Base-by-base conservation (phyloP, 2,329 filamentous ascomycete species). In the Talaromyces albobiverticillius region DNA sequence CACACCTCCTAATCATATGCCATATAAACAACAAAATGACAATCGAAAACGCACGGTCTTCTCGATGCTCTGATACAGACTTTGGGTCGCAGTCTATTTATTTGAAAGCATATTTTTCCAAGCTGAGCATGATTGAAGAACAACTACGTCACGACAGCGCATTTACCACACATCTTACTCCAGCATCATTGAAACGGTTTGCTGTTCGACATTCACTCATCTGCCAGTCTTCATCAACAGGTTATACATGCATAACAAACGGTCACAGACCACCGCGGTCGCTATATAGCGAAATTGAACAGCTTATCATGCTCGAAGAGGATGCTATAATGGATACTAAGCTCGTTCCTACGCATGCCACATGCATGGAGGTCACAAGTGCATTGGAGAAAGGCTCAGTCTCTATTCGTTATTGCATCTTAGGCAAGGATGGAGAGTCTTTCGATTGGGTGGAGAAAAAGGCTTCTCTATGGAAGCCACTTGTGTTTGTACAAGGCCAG, bases 361-460 rank as follows among this genome's bases (percentile, higher is more conserved):
- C 43, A 31, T 53, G 50, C 20, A 36, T 46, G 29, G 43, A 41
- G 6, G 22, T 47, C 22, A 47, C 31, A 18, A 53, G 29, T 46
- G 14, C 48, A 13, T 48, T 55, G 18, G 48, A 55, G 25, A 13
- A 36, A 3, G 53, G 48, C 7, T 41, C 14, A 7, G 42, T 52
- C 8, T 52, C 49, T 18, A 56, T 56, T 47, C 11, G 54, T 2
- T 56, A 53, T 18, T 56, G 54, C 41, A 14, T 53, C 13, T 14
- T 56, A 14, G 11, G 11, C n/a, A n/a, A 47, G 16, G 23, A 46
- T 41, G 38, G n/a, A 14, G 36, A n/a, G n/a, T 32, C 16, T 29
- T 48, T 53, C 13, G 54, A 52, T 18, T 53, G 49, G 54, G 16
- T 45, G 7, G 48, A 47, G 34, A 52, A 56, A 34, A 36, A 20